Conservation (phyloP, 768 basidiomycete genomes). For the Termitomyces titanicus region DNA sequence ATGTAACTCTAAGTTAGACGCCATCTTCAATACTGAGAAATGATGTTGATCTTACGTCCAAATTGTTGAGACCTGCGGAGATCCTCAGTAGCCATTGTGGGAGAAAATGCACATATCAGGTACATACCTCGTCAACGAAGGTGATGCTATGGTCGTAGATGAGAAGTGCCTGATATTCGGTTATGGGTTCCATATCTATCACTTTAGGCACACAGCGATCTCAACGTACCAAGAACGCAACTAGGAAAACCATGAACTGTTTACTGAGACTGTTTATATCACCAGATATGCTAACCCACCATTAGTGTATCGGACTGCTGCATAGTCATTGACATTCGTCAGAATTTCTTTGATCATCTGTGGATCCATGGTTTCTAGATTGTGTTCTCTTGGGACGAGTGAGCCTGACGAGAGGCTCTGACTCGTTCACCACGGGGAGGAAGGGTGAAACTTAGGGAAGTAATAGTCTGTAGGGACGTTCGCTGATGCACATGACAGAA, state of each 20-base stretch:
- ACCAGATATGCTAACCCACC: neutral
- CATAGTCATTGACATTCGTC: neutral
- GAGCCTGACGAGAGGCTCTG: no score
- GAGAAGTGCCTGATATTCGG: neutral
- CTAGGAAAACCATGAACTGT: neutral
- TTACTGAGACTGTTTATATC: neutral
- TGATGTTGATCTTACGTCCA: neutral
- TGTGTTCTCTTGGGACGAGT: neutral
- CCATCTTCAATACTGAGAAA: neutral
- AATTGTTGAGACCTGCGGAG: neutral
- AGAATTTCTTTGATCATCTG: neutral
- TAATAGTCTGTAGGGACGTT: neutral
- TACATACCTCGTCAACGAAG: neutral
- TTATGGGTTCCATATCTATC: neutral
- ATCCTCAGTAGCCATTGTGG: neutral
- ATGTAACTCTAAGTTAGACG: neutral
- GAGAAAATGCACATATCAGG: neutral
- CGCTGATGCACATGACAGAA: neutral
- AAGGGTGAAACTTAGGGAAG: no score
- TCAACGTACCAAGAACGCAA: neutral
- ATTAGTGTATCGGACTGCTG: constrained; percentile 2
- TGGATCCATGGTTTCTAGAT: neutral
- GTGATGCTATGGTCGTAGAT: constrained; percentile 2
- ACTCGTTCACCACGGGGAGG: neutral
- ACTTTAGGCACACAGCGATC: neutral